A percentile compares a stretch with the other conserved stretches of the same genome.
phyloP scores from a whole-genome alignment of 2,329 filamentous ascomycete genomes.

The Coniella vitis region DNA sequence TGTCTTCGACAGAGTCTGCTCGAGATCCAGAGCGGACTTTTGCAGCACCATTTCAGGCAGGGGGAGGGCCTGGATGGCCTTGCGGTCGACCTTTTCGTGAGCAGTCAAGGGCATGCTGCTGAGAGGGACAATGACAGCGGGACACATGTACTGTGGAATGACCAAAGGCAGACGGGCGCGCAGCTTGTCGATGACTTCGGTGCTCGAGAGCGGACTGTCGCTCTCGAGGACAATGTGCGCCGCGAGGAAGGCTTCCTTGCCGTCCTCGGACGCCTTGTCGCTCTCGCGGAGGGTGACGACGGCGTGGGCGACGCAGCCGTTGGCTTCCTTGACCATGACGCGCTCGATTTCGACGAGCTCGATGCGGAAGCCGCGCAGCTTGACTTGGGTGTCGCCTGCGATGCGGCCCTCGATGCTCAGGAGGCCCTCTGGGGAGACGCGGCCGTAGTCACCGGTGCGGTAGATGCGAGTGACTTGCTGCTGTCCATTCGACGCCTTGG shows the following conservation, averaged over 20 bases:
- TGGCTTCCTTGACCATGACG: background rate
- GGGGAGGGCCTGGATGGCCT: conserved; percentile 20
- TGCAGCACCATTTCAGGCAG: conserved; percentile 13
- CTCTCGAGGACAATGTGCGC: conserved; percentile 3
- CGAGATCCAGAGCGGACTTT: background rate
- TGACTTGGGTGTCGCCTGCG: conserved; percentile 36
- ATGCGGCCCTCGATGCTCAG: conserved; percentile 32
- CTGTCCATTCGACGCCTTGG: background rate
- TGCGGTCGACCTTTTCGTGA: conserved; percentile 28
- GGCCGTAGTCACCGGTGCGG: conserved; percentile 34
- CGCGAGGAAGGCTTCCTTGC: background rate
- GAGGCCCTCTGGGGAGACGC: conserved; percentile 26
- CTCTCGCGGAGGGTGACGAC: conserved; percentile 3
- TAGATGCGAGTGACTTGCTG: conserved; percentile 25
- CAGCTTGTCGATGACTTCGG: conserved; percentile 3
- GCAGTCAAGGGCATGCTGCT: conserved; percentile 24
- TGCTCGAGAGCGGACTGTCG: background rate
- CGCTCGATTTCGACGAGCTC: conserved; percentile 30
- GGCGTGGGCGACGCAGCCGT: background rate
- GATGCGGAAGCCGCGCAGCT: conserved; percentile 27
- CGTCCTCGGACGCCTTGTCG: too few species aligned
- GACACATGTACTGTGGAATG: conserved; percentile 29
- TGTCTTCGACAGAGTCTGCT: background rate
- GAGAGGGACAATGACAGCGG: conserved; percentile 22
- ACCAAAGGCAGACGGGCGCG: conserved; percentile 17